Evolutionary conservation across 495 filamentous ascomycete species (phyloP).

Genomic region (Talaromyces ruber): DNA sequence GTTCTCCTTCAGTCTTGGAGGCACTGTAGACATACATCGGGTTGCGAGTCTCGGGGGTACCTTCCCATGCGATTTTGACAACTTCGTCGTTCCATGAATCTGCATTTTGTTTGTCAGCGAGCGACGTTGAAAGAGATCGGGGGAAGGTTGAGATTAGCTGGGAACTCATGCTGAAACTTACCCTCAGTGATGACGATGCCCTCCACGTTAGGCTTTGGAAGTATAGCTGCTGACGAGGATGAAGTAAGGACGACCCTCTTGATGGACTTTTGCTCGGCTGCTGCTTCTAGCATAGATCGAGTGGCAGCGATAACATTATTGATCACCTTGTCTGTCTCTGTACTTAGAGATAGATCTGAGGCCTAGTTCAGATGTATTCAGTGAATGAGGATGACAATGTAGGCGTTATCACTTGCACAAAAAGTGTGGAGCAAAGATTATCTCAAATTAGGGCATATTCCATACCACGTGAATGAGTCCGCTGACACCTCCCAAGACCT

Average conservation of each 20-base stretch:
- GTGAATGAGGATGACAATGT: too few relatives aligned
- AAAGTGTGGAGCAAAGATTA: too few relatives aligned
- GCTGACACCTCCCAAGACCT: conserved; percentile 23
- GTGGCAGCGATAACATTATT: conserved; percentile 28
- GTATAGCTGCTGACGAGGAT: conserved; percentile 33
- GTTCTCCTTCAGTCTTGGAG: conserved; percentile 47
- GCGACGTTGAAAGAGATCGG: background rate
- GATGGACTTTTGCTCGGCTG: conserved; percentile 30
- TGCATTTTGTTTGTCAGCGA: background rate
- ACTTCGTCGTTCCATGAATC: conserved; percentile 39
- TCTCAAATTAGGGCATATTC: background rate
- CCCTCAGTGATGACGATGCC: conserved; percentile 1
- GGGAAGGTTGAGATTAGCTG: too few relatives aligned
- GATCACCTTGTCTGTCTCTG: conserved; percentile 36
- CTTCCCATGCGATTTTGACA: conserved; percentile 31
- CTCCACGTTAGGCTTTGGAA: conserved; percentile 15
- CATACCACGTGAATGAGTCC: conserved; percentile 5
- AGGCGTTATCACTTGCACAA: too few relatives aligned
- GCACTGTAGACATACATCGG: conserved; percentile 41
- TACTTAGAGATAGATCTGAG: conserved; percentile 25
- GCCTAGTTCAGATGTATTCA: conserved; percentile 14
- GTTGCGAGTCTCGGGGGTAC: conserved; percentile 5
- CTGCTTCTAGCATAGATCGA: conserved; percentile 31
- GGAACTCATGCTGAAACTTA: background rate
- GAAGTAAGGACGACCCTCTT: conserved; percentile 46